phyloP scores from a whole-genome alignment of 176 grass and related monocot species.

The Eragrostis curvula region DNA sequence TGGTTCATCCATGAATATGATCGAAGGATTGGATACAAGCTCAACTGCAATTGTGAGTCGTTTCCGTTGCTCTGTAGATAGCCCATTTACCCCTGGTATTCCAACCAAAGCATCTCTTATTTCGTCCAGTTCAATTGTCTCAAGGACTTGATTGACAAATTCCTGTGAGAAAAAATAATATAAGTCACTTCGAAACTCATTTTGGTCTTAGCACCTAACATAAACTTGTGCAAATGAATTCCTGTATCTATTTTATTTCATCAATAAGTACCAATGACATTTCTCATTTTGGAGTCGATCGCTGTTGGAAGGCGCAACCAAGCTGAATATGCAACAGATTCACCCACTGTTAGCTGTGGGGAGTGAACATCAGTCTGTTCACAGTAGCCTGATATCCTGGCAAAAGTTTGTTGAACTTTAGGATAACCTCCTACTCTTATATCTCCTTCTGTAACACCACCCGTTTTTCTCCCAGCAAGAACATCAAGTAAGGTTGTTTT shows the following conservation, averaged over 20 bases:
- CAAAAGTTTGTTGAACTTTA: slow-evolving; percentile 72
- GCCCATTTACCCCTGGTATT: slow-evolving; percentile 55
- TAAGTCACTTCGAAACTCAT: not conserved
- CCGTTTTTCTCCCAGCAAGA: slow-evolving; percentile 80
- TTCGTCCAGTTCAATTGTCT: slow-evolving; percentile 79
- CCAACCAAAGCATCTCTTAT: slow-evolving; percentile 76
- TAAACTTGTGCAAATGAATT: not conserved
- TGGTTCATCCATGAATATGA: slow-evolving; percentile 88
- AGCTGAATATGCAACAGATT: slow-evolving; percentile 78
- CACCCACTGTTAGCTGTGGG: slow-evolving; percentile 70
- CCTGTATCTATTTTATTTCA: not conserved
- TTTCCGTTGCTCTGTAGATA: slow-evolving; percentile 77
- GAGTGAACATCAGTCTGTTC: slow-evolving; percentile 82
- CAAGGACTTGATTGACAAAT: slow-evolving; percentile 77
- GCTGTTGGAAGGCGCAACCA: slow-evolving; percentile 72
- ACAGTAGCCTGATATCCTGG: slow-evolving; percentile 83
- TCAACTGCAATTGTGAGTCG: slow-evolving; percentile 74
- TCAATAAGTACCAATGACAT: slow-evolving; percentile 48
- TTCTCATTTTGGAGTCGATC: slow-evolving; percentile 57
- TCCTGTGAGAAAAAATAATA: slow-evolving; percentile 42
- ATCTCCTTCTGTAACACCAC: slow-evolving; percentile 67
- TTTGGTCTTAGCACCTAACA: not conserved
- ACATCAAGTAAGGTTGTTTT: slow-evolving; percentile 89
- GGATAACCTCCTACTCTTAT: slow-evolving; percentile 83
- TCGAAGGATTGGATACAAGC: slow-evolving; percentile 78